A percentile compares a stretch with the other conserved stretches of the same genome.
Evolutionary conservation across 1,139 yeast genomes (phyloP).

Genomic region (Saccharomycopsis hybrid): DNA sequence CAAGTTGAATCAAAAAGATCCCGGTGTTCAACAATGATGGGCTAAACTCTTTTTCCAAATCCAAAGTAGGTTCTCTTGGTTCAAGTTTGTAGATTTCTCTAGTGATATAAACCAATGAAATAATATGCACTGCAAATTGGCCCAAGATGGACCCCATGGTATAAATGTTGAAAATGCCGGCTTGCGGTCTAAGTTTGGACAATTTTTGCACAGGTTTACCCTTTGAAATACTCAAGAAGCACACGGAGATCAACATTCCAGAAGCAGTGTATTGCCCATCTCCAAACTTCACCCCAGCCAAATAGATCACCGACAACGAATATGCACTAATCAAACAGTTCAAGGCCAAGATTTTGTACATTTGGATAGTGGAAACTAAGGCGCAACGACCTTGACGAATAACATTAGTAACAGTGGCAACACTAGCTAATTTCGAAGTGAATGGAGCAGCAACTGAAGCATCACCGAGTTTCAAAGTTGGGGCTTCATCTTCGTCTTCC

Average conservation of each 20-base stretch:
- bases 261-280: conserved; percentile 95
- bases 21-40: conserved; percentile 96
- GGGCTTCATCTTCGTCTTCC: conserved; percentile 79
- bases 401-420: conserved; percentile 86
- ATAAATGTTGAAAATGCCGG: conserved; percentile 89
- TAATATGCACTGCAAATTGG: conserved; percentile 90
- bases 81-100: conserved; percentile 77
- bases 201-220: conserved; percentile 87
- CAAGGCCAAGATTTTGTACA: conserved; percentile 96
- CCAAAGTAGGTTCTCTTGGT: conserved; percentile 85
- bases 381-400: conserved; percentile 99
- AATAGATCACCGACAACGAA: conserved; percentile 84
- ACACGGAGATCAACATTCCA: conserved; percentile 83
- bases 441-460: conserved; percentile 99
- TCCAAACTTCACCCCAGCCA: conserved; percentile 98
- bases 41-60: conserved; percentile 78
- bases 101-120: conserved; percentile 76
- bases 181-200: conserved; percentile 94
- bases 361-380: conserved; percentile 92
- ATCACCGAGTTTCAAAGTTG: conserved; percentile 91
- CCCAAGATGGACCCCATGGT: conserved; percentile 97
- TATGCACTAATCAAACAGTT: conserved; percentile 97
- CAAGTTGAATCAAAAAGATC: conserved; percentile 86
- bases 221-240: conserved; percentile 92
- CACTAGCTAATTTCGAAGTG: conserved; percentile 89